phyloP scores from a whole-genome alignment of 163 green algal species.

The Prototheca cutis region DNA sequence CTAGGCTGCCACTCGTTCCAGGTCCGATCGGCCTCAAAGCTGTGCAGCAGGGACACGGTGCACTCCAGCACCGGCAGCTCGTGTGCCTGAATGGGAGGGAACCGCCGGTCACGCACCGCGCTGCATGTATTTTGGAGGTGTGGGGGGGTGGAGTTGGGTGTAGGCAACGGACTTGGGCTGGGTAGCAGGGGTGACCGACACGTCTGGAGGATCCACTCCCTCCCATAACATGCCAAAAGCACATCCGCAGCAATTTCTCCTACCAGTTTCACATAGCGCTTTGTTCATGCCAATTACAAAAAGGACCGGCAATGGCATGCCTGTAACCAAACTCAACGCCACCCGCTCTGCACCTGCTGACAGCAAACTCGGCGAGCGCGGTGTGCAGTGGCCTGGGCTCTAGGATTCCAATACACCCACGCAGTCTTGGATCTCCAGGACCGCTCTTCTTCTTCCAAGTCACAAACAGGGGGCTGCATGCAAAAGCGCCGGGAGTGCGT shows the following conservation, averaged over 20 bases:
- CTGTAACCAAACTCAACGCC: neutral
- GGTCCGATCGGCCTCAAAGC: conserved; percentile 39
- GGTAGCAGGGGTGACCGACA: no score
- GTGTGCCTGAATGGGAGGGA: conserved; percentile 39
- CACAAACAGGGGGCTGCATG: conserved; percentile 67
- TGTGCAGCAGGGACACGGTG: conserved; percentile 55
- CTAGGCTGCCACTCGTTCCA: conserved; percentile 62
- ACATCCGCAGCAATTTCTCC: no score
- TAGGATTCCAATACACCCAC: conserved; percentile 81
- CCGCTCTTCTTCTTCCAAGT: conserved; percentile 64
- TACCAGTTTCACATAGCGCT: no score
- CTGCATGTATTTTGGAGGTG: no score
- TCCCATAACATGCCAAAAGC: no score
- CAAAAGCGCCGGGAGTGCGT: neutral
- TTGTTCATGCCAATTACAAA: no score
- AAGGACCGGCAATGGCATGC: no score
- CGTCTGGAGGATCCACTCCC: no score
- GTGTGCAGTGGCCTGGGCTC: conserved; percentile 50
- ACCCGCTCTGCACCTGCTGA: conserved; percentile 31
- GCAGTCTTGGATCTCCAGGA: conserved; percentile 29
- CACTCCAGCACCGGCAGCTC: conserved; percentile 50
- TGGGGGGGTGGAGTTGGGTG: no score
- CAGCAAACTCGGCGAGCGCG: conserved; percentile 65
- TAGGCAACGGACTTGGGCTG: no score
- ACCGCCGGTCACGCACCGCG: conserved; percentile 51